A percentile compares a stretch with the other conserved stretches of the same genome.
Conservation (phyloP, 2,329 filamentous ascomycete genomes). For the Massarina eburnea region DNA sequence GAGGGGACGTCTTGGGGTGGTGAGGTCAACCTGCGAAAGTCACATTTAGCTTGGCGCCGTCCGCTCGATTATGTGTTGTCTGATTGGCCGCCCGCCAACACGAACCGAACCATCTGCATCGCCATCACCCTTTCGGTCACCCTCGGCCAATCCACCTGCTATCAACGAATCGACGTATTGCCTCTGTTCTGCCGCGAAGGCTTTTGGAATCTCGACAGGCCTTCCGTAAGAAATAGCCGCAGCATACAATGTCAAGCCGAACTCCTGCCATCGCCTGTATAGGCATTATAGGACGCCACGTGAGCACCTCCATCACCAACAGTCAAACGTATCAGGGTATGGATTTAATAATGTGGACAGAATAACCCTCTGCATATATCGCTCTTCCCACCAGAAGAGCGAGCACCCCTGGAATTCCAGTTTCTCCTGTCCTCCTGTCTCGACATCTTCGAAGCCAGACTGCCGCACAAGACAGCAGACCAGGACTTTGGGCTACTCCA, state of each 20-base stretch:
- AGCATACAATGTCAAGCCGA: constrained; percentile 48
- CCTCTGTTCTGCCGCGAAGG: background rate
- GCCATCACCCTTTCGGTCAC: constrained; percentile 28
- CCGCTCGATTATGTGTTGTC: constrained; percentile 24
- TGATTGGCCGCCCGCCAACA: constrained; percentile 33
- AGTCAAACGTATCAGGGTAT: background rate
- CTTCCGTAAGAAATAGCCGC: background rate
- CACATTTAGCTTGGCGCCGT: constrained; percentile 19
- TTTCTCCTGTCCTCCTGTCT: constrained; percentile 89
- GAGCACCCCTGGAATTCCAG: constrained; percentile 82
- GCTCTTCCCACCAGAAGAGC: constrained; percentile 76
- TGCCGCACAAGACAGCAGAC: constrained; percentile 70
- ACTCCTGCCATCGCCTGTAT: constrained; percentile 83
- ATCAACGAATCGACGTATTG: constrained; percentile 8
- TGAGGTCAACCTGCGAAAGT: constrained; percentile 35
- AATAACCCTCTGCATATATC: constrained; percentile 95
- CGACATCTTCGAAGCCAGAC: constrained; percentile 88
- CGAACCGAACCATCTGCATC: constrained; percentile 10
- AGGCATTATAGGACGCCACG: constrained; percentile 90
- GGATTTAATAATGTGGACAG: constrained; percentile 48
- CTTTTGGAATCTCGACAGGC: background rate
- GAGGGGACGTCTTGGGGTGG: constrained; percentile 22
- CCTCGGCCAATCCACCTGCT: constrained; percentile 20
- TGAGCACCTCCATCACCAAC: constrained; percentile 48
- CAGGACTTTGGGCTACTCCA: constrained; percentile 92